Percentiles rank a stretch among this genome's conserved stretches.
Evolutionary conservation across 768 basidiomycete genomes (phyloP).

Genomic region (Pseudohyphozyma bogoriensis): DNA sequence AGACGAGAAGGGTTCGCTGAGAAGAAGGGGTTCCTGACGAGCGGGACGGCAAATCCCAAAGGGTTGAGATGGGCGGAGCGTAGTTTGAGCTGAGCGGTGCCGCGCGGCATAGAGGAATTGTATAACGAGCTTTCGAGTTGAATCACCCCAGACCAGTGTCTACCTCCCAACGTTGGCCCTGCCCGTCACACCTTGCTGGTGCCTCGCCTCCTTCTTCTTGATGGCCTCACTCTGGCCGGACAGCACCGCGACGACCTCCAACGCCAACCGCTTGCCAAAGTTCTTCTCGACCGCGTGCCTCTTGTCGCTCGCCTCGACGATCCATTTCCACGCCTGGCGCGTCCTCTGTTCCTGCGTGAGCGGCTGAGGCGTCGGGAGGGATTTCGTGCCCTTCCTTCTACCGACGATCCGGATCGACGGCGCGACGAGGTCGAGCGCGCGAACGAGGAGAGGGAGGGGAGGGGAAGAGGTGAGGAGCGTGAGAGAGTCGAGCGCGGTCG

Average conservation of each 20-base stretch:
- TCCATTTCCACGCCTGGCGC: conserved; percentile 58
- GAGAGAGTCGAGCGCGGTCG: conserved; percentile 58
- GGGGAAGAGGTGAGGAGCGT: conserved; percentile 63
- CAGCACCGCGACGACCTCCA: conserved; percentile 63
- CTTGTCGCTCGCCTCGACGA: conserved; percentile 54
- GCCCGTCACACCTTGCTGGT: neutral
- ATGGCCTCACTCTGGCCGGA: conserved; percentile 51
- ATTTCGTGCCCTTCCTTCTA: conserved; percentile 56
- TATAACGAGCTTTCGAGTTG: neutral
- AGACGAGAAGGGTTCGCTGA: conserved; percentile 18
- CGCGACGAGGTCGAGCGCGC: conserved; percentile 57
- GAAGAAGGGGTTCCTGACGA: no score
- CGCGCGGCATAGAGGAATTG: no score
- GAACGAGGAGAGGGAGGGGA: conserved; percentile 67
- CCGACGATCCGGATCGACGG: conserved; percentile 58
- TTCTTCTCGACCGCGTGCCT: conserved; percentile 46
- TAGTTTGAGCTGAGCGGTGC: no score
- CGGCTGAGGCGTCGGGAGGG: conserved; percentile 55
- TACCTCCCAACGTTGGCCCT: neutral
- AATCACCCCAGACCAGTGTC: neutral
- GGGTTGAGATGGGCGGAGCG: no score
- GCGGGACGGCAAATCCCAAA: no score
- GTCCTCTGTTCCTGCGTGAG: conserved; percentile 72
- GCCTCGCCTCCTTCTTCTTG: conserved; percentile 50
- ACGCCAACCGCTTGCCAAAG: conserved; percentile 61